Percentiles rank a stretch among this genome's conserved stretches.
These are phyloP conservation scores for Podospora conica DNA, from an alignment of 495 filamentous ascomycete genomes.

Conservation along the genomic window DNA sequence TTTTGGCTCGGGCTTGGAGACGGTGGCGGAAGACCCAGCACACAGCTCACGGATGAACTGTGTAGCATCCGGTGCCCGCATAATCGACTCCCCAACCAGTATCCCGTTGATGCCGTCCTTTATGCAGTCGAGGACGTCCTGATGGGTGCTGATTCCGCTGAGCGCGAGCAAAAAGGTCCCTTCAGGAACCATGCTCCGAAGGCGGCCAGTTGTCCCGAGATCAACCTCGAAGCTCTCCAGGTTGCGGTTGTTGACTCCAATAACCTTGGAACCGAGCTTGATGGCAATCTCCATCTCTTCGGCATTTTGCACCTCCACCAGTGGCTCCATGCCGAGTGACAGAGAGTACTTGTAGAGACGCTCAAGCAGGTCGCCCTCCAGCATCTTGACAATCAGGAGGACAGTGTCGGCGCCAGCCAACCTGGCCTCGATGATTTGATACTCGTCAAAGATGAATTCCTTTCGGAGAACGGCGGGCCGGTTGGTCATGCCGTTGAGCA, in stretches of 20 bases:
- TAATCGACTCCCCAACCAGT: constrained; percentile 90
- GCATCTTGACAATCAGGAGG: constrained; percentile 97
- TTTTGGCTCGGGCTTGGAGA: constrained; percentile 24
- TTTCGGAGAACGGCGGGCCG: constrained; percentile 88
- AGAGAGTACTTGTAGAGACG: constrained; percentile 81
- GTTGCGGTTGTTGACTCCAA: constrained; percentile 97
- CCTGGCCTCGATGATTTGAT: constrained; percentile 93
- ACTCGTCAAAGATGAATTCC: constrained; percentile 97
- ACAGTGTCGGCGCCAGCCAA: constrained; percentile 93
- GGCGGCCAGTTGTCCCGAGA: constrained; percentile 82
- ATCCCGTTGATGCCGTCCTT: constrained; percentile 88
- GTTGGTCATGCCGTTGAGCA: constrained; percentile 81
- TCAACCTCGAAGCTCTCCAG: constrained; percentile 95
- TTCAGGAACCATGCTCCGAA: constrained; percentile 77
- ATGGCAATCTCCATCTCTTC: constrained; percentile 90
- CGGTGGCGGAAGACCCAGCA: constrained; percentile 41
- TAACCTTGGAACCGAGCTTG: constrained; percentile 82
- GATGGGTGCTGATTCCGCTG: constrained; percentile 86
- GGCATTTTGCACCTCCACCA: constrained; percentile 92
- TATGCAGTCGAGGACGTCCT: constrained; percentile 83
- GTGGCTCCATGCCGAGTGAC: constrained; percentile 91
- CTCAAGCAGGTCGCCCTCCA: constrained; percentile 66
- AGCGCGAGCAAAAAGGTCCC: constrained; percentile 90
- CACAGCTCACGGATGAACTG: constrained; percentile 77
- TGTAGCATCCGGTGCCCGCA: constrained; percentile 76